phyloP scores from a whole-genome alignment of 257 asterid genomes.

The Handroanthus guayacan region DNA sequence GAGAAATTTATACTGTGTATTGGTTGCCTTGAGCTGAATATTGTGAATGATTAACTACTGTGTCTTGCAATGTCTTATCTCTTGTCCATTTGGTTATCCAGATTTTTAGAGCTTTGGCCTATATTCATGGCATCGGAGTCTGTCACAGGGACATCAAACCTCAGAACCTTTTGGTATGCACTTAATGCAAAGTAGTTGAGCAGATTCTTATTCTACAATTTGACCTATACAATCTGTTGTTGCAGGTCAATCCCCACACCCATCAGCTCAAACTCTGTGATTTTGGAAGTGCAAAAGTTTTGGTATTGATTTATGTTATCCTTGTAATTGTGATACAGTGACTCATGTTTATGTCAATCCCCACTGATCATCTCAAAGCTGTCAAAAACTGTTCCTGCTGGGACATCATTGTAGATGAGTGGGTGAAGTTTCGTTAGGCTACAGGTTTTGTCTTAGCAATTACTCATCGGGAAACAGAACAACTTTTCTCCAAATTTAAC shows the following conservation, averaged over 20 bases:
- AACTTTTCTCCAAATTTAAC: not conserved
- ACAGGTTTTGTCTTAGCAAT: not conserved
- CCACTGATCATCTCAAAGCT: not conserved
- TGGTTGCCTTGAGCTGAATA: constrained; percentile 14
- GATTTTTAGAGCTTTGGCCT: constrained; percentile 87
- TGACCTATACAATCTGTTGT: constrained; percentile 32
- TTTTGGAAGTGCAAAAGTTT: constrained; percentile 90
- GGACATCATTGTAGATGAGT: not conserved
- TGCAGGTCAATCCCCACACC: constrained; percentile 90
- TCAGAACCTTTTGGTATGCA: constrained; percentile 78
- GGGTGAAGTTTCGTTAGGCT: constrained; percentile 1
- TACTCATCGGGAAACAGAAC: not conserved
- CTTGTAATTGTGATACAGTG: constrained; percentile 11
- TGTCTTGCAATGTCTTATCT: constrained; percentile 15
- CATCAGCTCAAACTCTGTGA: constrained; percentile 90
- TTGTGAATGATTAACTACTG: constrained; percentile 31
- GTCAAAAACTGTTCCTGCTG: not conserved
- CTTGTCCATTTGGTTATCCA: constrained; percentile 41
- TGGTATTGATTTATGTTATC: constrained; percentile 51
- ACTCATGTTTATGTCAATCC: constrained; percentile 15
- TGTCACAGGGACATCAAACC: constrained; percentile 95
- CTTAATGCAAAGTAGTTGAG: constrained; percentile 23
- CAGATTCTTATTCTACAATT: not conserved
- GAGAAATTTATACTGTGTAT: not conserved
- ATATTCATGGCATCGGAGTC: constrained; percentile 81